phyloP scores from a whole-genome alignment of 2,329 filamentous ascomycete species.

The Sporothrix variecibatus region DNA sequence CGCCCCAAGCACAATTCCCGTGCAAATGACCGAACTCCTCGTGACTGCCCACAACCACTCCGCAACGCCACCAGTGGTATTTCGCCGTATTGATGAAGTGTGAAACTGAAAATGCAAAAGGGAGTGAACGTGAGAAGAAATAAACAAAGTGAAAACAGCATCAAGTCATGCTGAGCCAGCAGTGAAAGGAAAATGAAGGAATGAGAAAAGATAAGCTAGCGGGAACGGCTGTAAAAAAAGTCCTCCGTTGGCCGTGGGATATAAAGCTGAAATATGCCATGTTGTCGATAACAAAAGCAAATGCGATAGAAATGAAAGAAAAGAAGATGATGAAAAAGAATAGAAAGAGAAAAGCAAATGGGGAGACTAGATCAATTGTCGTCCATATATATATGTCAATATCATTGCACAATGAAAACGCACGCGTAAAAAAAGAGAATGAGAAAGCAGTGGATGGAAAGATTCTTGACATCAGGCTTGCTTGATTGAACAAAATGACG shows the following conservation, averaged over 20 bases:
- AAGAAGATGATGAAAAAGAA: too few relatives aligned
- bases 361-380: not conserved
- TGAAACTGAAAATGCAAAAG: not conserved
- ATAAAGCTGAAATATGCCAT: not conserved
- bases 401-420: not conserved
- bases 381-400: not conserved
- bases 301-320: not conserved
- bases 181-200: not conserved
- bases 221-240: not conserved
- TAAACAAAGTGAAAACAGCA: not conserved
- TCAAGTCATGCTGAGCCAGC: too few relatives aligned
- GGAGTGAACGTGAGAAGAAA: not conserved
- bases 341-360: not conserved
- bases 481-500: not conserved
- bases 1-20: not conserved
- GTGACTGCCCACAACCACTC: not conserved
- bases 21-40: not conserved
- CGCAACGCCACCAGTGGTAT: not conserved
- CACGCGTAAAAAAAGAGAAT: not conserved
- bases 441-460: not conserved
- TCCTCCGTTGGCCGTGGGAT: not conserved
- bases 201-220: not conserved
- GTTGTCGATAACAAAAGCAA: not conserved
- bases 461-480: not conserved
- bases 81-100: not conserved